Conservation (phyloP, 148 eudicot species). For the Arbutus unedo region DNA sequence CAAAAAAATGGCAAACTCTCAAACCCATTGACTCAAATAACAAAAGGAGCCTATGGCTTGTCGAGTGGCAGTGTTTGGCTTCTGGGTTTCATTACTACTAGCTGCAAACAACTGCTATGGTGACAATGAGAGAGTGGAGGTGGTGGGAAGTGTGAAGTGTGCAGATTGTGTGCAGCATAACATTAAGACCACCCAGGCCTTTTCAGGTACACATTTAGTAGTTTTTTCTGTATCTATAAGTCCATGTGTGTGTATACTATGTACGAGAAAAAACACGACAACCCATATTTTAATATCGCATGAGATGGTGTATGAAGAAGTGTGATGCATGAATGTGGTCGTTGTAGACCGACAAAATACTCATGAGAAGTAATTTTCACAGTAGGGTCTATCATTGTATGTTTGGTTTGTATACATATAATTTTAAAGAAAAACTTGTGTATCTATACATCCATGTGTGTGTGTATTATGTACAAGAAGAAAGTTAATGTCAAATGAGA, state of each 20-base stretch:
- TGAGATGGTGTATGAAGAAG: too few relatives aligned
- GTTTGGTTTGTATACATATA: too few relatives aligned
- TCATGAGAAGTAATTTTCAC: too few relatives aligned
- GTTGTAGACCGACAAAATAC: too few relatives aligned
- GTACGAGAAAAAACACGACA: too few relatives aligned
- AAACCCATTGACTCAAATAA: not conserved
- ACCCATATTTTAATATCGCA: too few relatives aligned
- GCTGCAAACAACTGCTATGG: constrained; percentile 17
- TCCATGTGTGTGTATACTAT: too few relatives aligned
- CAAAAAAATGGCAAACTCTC: not conserved
- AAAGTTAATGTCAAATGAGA: too few relatives aligned
- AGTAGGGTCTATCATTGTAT: too few relatives aligned
- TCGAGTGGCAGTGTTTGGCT: constrained; percentile 14
- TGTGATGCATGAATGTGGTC: too few relatives aligned
- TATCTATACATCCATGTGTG: not conserved
- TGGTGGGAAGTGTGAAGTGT: constrained; percentile 33
- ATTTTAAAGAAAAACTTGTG: not conserved
- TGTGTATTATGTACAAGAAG: too few relatives aligned
- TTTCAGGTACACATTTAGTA: constrained; percentile 17
- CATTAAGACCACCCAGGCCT: constrained; percentile 25
- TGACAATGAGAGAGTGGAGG: constrained; percentile 18
- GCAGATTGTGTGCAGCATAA: constrained; percentile 24
- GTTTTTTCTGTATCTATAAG: not conserved
- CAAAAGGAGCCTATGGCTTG: not conserved
- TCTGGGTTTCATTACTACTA: constrained; percentile 20